phyloP scores from a whole-genome alignment of 2,329 filamentous ascomycete genomes.

The Exophiala mesophila region DNA sequence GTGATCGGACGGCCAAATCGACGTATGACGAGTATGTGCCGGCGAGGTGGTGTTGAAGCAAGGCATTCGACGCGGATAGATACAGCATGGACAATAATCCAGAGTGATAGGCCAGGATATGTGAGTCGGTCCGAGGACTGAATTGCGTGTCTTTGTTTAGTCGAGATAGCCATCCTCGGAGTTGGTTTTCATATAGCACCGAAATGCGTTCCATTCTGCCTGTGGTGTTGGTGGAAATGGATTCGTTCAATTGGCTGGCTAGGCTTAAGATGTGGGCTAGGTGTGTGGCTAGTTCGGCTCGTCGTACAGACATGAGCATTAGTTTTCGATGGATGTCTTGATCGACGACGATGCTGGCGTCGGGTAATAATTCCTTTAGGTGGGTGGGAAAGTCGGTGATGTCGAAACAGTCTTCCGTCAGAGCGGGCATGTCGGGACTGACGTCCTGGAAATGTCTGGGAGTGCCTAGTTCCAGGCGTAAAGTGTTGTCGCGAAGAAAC shows the following conservation, averaged over 20 bases:
- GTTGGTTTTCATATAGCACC: conserved; percentile 1
- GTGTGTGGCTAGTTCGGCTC: neutral
- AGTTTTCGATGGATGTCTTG: neutral
- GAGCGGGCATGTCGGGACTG: conserved; percentile 88
- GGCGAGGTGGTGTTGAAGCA: conserved; percentile 1
- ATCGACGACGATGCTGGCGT: neutral
- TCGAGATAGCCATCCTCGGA: conserved; percentile 1
- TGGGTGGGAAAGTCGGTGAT: conserved; percentile 55
- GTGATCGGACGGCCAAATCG: conserved; percentile 1
- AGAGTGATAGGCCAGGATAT: neutral
- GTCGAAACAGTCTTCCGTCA: conserved; percentile 78
- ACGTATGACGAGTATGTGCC: neutral
- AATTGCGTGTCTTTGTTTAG: neutral
- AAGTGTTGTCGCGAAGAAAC: conserved; percentile 86
- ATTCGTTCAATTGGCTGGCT: neutral
- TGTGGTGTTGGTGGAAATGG: neutral
- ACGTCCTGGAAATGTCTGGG: conserved; percentile 88
- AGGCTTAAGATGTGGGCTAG: neutral
- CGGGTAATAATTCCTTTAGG: neutral
- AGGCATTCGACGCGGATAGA: conserved; percentile 2
- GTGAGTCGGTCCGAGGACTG: neutral
- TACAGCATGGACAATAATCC: conserved; percentile 1
- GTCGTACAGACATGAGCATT: neutral
- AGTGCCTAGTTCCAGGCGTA: conserved; percentile 85
- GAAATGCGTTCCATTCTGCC: neutral